Evolutionary conservation across 495 filamentous ascomycete species (phyloP).

Genomic region (Podospora pseudopauciseta): DNA sequence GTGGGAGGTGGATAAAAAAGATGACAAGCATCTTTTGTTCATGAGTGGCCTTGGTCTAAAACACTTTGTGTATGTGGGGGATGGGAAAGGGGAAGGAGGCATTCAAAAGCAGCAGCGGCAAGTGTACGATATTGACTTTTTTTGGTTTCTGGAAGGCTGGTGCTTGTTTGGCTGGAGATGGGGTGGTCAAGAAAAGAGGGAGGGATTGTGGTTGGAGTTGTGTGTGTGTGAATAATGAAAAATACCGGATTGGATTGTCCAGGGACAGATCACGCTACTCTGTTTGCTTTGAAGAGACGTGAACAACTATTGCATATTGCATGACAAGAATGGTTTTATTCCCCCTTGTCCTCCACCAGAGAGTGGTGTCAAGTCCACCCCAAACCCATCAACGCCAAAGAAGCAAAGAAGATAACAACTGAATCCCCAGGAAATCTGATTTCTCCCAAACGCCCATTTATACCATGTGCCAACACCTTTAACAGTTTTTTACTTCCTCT

Average conservation of each 20-base stretch:
- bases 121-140: background rate
- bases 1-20: background rate
- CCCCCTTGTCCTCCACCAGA: too few relatives aligned
- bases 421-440: background rate
- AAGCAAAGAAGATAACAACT: too few relatives aligned
- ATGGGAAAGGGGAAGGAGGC: background rate
- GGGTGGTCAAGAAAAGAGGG: background rate
- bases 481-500: constrained; percentile 27
- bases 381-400: too few relatives aligned
- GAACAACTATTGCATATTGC: background rate
- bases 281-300: background rate
- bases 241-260: background rate
- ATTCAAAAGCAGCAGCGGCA: background rate
- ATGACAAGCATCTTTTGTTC: background rate
- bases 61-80: background rate
- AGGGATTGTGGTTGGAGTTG: background rate
- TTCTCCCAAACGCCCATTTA: background rate
- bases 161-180: background rate
- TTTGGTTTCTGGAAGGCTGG: background rate
- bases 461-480: background rate
- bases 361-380: too few relatives aligned
- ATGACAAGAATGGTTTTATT: too few relatives aligned
- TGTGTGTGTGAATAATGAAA: background rate
- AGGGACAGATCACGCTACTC: background rate
- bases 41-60: background rate